A percentile compares a stretch with the other conserved stretches of the same genome.
phyloP scores from a whole-genome alignment of 2,329 filamentous ascomycete genomes.

The Phialemoniopsis sp. region DNA sequence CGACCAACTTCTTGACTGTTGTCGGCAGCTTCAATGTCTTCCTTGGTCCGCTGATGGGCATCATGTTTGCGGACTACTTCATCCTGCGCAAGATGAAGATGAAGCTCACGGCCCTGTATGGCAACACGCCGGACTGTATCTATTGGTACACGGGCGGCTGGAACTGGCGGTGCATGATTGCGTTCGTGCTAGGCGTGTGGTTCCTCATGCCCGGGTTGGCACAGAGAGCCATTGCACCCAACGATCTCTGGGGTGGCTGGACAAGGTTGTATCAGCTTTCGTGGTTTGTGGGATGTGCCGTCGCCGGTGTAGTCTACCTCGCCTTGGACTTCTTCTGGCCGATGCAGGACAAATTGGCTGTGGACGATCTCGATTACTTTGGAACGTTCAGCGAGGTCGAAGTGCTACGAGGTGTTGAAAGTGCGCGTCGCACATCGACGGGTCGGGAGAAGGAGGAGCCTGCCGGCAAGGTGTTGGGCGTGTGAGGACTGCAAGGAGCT shows the following conservation, averaged over 20 bases:
- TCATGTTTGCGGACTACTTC: constrained; percentile 29
- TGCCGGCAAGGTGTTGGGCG: no score
- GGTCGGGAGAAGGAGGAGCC: no score
- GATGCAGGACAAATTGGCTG: constrained; percentile 9
- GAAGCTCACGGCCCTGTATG: constrained; percentile 29
- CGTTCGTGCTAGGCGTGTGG: constrained; percentile 13
- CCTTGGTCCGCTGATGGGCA: constrained; percentile 27
- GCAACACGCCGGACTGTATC: constrained; percentile 7
- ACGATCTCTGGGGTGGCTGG: constrained; percentile 13
- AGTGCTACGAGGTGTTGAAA: not conserved
- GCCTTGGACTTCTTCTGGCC: constrained; percentile 12
- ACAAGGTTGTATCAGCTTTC: constrained; percentile 20
- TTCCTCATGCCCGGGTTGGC: constrained; percentile 16
- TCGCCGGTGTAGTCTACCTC: constrained; percentile 13
- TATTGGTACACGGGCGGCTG: constrained; percentile 17
- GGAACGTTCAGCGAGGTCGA: constrained; percentile 14
- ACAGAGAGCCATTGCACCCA: constrained; percentile 11
- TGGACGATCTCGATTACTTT: constrained; percentile 20
- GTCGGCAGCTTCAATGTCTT: constrained; percentile 25
- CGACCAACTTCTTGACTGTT: constrained; percentile 20
- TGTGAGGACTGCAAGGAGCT: no score
- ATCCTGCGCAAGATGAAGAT: constrained; percentile 24
- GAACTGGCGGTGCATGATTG: constrained; percentile 13
- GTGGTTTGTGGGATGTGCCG: constrained; percentile 15
- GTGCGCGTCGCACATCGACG: no score